phyloP scores from a whole-genome alignment of 306 rosid genomes.

The Medicago arabica region DNA sequence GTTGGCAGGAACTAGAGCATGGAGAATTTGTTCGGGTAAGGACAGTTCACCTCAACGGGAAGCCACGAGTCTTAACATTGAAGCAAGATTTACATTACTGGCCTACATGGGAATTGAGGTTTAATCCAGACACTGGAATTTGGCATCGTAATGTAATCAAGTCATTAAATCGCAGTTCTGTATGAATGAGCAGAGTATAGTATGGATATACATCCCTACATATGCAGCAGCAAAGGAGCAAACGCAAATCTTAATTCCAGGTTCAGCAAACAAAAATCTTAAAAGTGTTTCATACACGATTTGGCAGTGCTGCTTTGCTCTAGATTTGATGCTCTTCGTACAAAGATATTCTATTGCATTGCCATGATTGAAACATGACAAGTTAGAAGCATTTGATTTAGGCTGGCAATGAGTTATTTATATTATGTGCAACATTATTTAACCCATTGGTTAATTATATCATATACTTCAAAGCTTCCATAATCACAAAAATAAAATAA shows the following conservation, averaged over 20 bases:
- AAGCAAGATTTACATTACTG: constrained; percentile 97
- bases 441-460: constrained; percentile 16
- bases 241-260: not conserved
- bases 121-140: constrained; percentile 70
- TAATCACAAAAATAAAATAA: constrained; percentile 9
- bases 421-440: constrained; percentile 26
- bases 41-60: constrained; percentile 86
- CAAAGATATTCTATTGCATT: constrained; percentile 30
- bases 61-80: constrained; percentile 84
- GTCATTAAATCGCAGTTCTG: constrained; percentile 49
- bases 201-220: constrained; percentile 4
- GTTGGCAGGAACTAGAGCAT: constrained; percentile 74
- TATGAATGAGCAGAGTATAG: constrained; percentile 38
- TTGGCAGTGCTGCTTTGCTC: constrained; percentile 35
- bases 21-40: constrained; percentile 86
- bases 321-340: constrained; percentile 33
- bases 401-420: constrained; percentile 36
- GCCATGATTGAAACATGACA: constrained; percentile 16
- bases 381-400: constrained; percentile 29
- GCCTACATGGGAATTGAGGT: constrained; percentile 93
- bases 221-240: constrained; percentile 22
- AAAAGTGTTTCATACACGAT: constrained; percentile 19
- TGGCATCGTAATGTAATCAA: constrained; percentile 84
- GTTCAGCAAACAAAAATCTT: constrained; percentile 15
- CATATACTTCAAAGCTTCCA: constrained; percentile 23